A percentile compares a stretch with the other conserved stretches of the same genome.
phyloP scores from a whole-genome alignment of 2,329 filamentous ascomycete species.

The Microcyclospora tardicrescens region DNA sequence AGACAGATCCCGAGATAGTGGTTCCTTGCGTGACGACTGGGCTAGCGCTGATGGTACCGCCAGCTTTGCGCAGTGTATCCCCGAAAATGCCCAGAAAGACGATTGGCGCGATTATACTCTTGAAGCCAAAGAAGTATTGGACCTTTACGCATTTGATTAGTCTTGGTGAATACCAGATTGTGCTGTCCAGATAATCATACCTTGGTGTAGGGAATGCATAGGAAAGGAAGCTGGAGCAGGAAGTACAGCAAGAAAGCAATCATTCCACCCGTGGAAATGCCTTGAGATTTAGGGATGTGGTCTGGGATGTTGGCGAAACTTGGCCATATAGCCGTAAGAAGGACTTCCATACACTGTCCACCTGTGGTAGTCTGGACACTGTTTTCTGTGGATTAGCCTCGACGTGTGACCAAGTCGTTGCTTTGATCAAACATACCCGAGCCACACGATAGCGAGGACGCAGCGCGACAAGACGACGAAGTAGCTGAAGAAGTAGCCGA shows the following conservation, averaged over 20 bases:
- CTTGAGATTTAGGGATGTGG: conserved; percentile 34
- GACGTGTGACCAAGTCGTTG: neutral
- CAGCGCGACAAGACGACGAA: conserved; percentile 19
- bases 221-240: conserved; percentile 39
- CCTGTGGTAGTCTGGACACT: conserved; percentile 18
- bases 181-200: conserved; percentile 5
- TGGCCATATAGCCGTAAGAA: conserved; percentile 40
- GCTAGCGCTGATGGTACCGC: conserved; percentile 18
- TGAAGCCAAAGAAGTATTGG: conserved; percentile 25
- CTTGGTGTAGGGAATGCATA: conserved; percentile 40
- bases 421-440: conserved; percentile 7
- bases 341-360: conserved; percentile 13
- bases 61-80: conserved; percentile 18
- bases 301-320: conserved; percentile 41
- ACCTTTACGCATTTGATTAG: conserved; percentile 4
- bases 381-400: neutral
- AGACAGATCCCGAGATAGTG: conserved; percentile 15
- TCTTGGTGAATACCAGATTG: neutral
- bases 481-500: conserved; percentile 41
- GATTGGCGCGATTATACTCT: conserved; percentile 27
- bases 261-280: conserved; percentile 44
- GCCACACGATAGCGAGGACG: conserved; percentile 21
- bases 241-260: conserved; percentile 44
- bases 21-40: conserved; percentile 19
- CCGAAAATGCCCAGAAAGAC: conserved; percentile 22